Conservation (phyloP, 2,329 filamentous ascomycete species). For the Cladosporium austrohemisphaericum region DNA sequence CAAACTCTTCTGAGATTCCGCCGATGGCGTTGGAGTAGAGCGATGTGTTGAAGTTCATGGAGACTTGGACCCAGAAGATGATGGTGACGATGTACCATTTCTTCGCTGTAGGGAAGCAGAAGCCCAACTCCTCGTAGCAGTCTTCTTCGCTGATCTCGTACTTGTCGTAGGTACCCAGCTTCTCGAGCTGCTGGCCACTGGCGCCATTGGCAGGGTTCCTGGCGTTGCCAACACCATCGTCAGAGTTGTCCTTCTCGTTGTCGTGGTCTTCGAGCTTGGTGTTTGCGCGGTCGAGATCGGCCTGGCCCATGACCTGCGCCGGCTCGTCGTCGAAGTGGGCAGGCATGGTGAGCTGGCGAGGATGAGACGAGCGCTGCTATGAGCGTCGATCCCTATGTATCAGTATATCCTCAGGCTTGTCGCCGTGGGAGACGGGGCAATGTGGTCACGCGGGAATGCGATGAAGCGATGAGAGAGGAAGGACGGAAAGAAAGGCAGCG, state of each 20-base stretch:
- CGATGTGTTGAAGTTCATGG: conserved; percentile 58
- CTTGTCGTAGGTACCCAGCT: conserved; percentile 39
- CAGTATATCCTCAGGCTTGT: not conserved
- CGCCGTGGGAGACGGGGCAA: not conserved
- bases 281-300: conserved; percentile 28
- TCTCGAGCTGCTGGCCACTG: conserved; percentile 26
- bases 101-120: conserved; percentile 46
- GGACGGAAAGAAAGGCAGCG: not conserved
- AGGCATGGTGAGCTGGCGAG: conserved; percentile 11
- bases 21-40: conserved; percentile 52
- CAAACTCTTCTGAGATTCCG: conserved; percentile 45
- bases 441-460: not conserved
- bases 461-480: not conserved
- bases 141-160: conserved; percentile 49
- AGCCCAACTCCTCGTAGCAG: conserved; percentile 49
- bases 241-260: conserved; percentile 19
- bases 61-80: conserved; percentile 53
- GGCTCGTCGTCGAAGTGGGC: conserved; percentile 29
- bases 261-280: conserved; percentile 26
- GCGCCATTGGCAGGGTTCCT: conserved; percentile 11
- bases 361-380: conserved; percentile 2
- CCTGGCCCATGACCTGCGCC: conserved; percentile 27
- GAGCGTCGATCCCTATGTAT: not conserved
- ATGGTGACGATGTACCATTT: conserved; percentile 53
- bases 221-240: conserved; percentile 14